Conservation (phyloP, 2,329 filamentous ascomycete genomes). For the Fusarium agapanthi region DNA sequence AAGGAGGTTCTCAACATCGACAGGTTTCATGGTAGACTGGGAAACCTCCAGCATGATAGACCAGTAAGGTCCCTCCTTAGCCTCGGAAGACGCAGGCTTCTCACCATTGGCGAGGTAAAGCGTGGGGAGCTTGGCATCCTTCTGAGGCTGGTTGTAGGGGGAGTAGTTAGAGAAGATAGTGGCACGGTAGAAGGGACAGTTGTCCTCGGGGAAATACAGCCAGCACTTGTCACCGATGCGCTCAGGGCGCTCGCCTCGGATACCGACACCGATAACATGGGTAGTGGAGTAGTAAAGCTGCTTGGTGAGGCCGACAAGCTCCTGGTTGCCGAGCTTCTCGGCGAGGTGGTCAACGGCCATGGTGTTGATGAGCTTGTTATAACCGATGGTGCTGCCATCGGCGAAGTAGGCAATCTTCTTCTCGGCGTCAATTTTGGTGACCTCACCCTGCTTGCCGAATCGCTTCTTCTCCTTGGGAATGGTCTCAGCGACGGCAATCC, state of each 20-base stretch:
- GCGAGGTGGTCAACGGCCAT: slow-evolving; percentile 94
- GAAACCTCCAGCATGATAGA: slow-evolving; percentile 99
- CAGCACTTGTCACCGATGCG: slow-evolving; percentile 99
- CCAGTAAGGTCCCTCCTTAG: slow-evolving; percentile 96
- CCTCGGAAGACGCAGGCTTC: slow-evolving; percentile 75
- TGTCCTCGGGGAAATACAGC: slow-evolving; percentile 99
- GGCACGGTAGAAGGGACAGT: slow-evolving; percentile 99
- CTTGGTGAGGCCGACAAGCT: slow-evolving; percentile 85
- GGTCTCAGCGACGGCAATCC: slow-evolving; percentile 95
- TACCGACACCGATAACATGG: slow-evolving; percentile 94
- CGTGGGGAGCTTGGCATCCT: slow-evolving; percentile 85
- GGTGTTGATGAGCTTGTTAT: slow-evolving; percentile 92
- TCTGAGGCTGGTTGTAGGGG: slow-evolving; percentile 92
- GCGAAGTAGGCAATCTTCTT: slow-evolving; percentile 83
- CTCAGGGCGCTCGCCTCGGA: slow-evolving; percentile 90
- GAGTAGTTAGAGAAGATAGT: slow-evolving; percentile 99
- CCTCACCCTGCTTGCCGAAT: slow-evolving; percentile 85
- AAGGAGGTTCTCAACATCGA: slow-evolving; percentile 84
- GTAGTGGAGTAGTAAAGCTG: slow-evolving; percentile 96
- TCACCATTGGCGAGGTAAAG: slow-evolving; percentile 86
- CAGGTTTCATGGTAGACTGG: slow-evolving; percentile 93
- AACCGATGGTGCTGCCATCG: slow-evolving; percentile 88
- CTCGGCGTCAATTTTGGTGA: slow-evolving; percentile 86
- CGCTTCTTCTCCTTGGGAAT: slow-evolving; percentile 90
- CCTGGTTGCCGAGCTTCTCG: slow-evolving; percentile 86